A percentile compares a stretch with the other conserved stretches of the same genome.
phyloP scores from a whole-genome alignment of 1,284 basidiomycete genomes.

The Leccinum fuscescens region DNA sequence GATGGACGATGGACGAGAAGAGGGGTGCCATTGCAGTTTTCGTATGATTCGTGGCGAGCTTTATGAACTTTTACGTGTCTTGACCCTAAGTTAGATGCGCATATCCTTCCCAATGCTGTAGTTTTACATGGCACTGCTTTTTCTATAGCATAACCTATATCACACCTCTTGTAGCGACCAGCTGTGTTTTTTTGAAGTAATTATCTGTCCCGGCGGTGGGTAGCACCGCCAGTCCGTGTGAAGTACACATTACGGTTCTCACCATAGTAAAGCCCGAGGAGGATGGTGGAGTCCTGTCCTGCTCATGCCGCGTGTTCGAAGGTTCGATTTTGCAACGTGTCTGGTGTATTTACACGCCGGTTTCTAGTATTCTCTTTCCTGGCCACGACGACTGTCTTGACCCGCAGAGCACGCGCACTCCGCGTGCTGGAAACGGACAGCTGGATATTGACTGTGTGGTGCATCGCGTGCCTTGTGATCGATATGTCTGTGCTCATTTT shows the following conservation, averaged over 20 bases:
- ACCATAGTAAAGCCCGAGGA: conserved; percentile 9
- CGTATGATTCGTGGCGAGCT: conserved; percentile 33
- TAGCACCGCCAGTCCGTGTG: not conserved
- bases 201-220: not conserved
- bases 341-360: conserved; percentile 11
- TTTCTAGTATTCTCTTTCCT: conserved; percentile 3
- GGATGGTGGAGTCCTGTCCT: not conserved
- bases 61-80: conserved; percentile 18
- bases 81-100: not conserved
- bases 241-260: not conserved
- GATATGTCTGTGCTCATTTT: conserved; percentile 14
- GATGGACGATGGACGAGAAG: conserved; percentile 47
- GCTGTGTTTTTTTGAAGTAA: not conserved
- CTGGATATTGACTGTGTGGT: conserved; percentile 2
- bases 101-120: conserved; percentile 6
- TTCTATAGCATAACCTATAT: conserved; percentile 18
- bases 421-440: conserved; percentile 24
- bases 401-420: conserved; percentile 25
- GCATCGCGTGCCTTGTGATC: conserved; percentile 21
- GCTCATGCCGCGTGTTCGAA: conserved; percentile 22
- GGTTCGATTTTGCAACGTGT: conserved; percentile 27
- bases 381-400: conserved; percentile 11
- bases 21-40: conserved; percentile 50
- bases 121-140: conserved; percentile 1
- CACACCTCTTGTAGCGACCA: conserved; percentile 20